Evolutionary conservation across 116 monocot genomes (phyloP), one percentile per base, ranked within the genome.

Genomic region (Phalaenopsis hybrid): DNA sequence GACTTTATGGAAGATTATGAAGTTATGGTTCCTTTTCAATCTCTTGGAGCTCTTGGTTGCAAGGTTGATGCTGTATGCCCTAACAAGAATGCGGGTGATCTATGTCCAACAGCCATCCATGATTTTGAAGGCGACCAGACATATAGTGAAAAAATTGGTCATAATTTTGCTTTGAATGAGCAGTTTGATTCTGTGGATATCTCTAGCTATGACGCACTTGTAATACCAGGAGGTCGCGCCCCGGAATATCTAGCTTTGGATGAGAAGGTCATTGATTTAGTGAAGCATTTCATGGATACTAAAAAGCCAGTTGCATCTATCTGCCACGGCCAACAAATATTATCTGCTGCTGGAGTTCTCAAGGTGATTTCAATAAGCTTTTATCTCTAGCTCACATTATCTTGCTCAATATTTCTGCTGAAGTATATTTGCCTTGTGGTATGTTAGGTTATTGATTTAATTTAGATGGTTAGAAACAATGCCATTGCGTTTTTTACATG

Each of bases 1-100:
- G 97, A 97, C 80, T 94, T 75, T 84, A 94, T 97, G 97, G 97
- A 98, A 82, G 92, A 94, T 83, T 98, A 93, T 83, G 97, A 98
- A 82, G 93, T 94, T 58, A 92, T 93, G 91, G 97, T 94, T 49
- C 97, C 97, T 48, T 93, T 91, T 76, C 95, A 94, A 83, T 88
- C 94, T 49, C 86, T 94, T 18, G 91, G 94, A 83, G 89, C 91
- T 81, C 91, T 98, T 65, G 97, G 93, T 57, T 94, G 94, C 78
- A 61, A 76, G 33, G 95, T 93, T 45, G 94, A 93, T 86, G 91
- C 90, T 23, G 88, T 92, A 6, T 97, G 95, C 76, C 93, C 95
- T 2, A 86, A 88, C 25, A 98, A 94, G 86, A 70, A 48, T 80
- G 85, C 89, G 45, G 95, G 94, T 31, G 94, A 93, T 65, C 88